phyloP scores from a whole-genome alignment of 1,284 basidiomycete species.

The Chiua sp. region DNA sequence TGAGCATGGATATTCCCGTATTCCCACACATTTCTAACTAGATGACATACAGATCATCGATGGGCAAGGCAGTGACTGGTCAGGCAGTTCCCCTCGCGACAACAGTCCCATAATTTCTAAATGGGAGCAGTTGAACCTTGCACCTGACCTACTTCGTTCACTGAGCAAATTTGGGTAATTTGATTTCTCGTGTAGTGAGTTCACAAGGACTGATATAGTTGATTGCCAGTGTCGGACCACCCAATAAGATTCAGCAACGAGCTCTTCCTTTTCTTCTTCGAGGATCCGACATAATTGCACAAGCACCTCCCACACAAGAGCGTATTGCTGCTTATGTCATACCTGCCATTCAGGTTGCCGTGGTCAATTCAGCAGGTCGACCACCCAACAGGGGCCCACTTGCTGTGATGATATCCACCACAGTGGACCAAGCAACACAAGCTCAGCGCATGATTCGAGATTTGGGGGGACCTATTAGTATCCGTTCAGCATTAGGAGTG shows the following conservation, averaged over 20 bases:
- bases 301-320: conserved; percentile 98
- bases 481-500: conserved; percentile 87
- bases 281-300: conserved; percentile 96
- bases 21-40: conserved; percentile 15
- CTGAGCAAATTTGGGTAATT: conserved; percentile 91
- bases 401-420: conserved; percentile 95
- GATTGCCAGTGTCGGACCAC: conserved; percentile 82
- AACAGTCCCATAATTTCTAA: conserved; percentile 89
- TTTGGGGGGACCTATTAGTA: conserved; percentile 89
- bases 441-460: conserved; percentile 97
- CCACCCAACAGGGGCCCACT: conserved; percentile 77
- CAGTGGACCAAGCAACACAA: conserved; percentile 98
- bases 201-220: conserved; percentile 15
- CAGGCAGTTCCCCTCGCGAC: conserved; percentile 64
- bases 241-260: conserved; percentile 98
- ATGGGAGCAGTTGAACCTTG: conserved; percentile 93
- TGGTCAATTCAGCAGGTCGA: conserved; percentile 59
- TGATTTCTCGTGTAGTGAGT: conserved; percentile 31
- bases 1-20: conserved; percentile 45
- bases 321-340: conserved; percentile 97
- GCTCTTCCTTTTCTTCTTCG: conserved; percentile 95
- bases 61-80: conserved; percentile 57
- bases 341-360: conserved; percentile 88
- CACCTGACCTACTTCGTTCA: conserved; percentile 87
- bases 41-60: conserved; percentile 49